Base-by-base conservation (phyloP, 495 filamentous ascomycete genomes). In the Annulohypoxylon maeteangense region DNA sequence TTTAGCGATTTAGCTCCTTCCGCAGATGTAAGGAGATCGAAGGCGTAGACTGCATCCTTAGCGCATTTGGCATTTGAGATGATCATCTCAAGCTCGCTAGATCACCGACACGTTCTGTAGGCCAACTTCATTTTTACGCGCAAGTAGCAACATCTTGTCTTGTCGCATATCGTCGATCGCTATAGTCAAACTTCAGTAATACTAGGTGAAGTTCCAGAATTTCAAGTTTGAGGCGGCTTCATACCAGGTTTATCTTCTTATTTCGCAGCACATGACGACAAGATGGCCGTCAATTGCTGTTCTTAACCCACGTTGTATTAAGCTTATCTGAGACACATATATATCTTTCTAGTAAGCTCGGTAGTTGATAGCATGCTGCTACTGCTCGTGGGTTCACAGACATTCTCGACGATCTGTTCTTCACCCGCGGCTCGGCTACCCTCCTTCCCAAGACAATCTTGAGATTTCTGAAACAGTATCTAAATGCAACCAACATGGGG, bases 291-390 rank as follows among this genome's bases (percentile, higher is more conserved):
- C 40, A 44, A 44, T 20, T 18, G n/a, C 40, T 44, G 6, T 8
- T 7, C n/a, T 44, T 11, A 34, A 54, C 29, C 57, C 58, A 60
- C 47, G 64, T 68, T 44, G 64, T 42, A 68, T 68, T 65, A 68
- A 68, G 70, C 60, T 68, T 51, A 65, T 65, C 65, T 68, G 65
- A 72, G 61, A 65, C 70, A 40, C 18, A 10, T 7, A 40, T 27
- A n/a, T 65, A 23, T 69, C 54, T 68, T 62, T 29, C 65, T 47
- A 18, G 45, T 29, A 50, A 58, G 16, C 25, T 62, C 57, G 65
- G 62, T 69, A 73, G 56, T 62, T 62, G 54, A 48, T 11, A 38
- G 4, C 36, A 51, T 45, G 51, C 27, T 6, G 47, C 20, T 14
- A 16, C 53, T 51, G 32, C 14, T 62, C 31, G 44, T 45, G 18